phyloP scores from a whole-genome alignment of 2,329 filamentous ascomycete genomes.

The Aspergillus persii region DNA sequence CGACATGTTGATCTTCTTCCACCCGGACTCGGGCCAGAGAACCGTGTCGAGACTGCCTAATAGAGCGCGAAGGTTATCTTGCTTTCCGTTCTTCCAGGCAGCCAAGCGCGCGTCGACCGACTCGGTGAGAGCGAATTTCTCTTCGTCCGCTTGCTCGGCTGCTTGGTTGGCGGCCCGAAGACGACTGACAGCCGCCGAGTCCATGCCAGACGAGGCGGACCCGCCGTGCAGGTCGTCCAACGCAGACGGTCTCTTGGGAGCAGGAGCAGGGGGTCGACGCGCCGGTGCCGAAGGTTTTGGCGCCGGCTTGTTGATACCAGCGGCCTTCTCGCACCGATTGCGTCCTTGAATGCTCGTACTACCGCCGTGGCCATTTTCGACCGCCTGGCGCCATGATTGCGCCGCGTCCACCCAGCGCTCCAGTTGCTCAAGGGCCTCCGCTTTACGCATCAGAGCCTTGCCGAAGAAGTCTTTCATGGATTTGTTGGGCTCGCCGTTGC shows the following conservation, averaged over 20 bases:
- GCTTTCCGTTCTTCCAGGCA: conserved; percentile 85
- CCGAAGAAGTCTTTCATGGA: conserved; percentile 92
- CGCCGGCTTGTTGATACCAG: conserved; percentile 59
- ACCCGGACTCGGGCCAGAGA: conserved; percentile 86
- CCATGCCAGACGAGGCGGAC: conserved; percentile 43
- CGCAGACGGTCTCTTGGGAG: conserved; percentile 34
- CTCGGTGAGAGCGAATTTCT: conserved; percentile 86
- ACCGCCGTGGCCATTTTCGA: conserved; percentile 84
- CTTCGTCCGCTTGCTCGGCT: conserved; percentile 82
- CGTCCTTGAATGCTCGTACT: conserved; percentile 79
- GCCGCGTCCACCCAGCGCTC: conserved; percentile 89
- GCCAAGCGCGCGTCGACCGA: conserved; percentile 76
- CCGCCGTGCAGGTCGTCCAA: conserved; percentile 32
- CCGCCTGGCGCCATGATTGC: conserved; percentile 74
- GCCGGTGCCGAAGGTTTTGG: conserved; percentile 47
- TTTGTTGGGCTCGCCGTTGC: conserved; percentile 63
- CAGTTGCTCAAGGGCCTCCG: conserved; percentile 91
- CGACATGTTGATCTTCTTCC: conserved; percentile 95
- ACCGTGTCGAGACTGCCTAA: conserved; percentile 84
- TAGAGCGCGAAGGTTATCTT: conserved; percentile 86
- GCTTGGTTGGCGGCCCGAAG: conserved; percentile 81
- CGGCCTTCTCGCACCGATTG: conserved; percentile 86
- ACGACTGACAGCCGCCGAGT: conserved; percentile 75
- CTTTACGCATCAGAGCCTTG: conserved; percentile 91
- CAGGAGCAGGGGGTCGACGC: conserved; percentile 48